Base-by-base conservation (phyloP, 1,139 yeast genomes). In the Candida sojae region DNA sequence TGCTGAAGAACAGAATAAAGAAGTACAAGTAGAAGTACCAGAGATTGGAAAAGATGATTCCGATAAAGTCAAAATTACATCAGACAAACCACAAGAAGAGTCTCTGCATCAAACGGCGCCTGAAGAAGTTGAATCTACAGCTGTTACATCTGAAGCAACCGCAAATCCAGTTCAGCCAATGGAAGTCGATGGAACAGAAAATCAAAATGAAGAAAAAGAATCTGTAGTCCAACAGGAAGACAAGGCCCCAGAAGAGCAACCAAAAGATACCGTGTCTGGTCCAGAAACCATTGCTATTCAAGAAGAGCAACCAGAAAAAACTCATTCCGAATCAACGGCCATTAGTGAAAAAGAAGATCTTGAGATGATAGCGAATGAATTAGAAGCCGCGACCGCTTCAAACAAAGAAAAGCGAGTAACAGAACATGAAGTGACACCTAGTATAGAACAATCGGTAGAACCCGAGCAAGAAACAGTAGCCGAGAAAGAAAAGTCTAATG, bases 331-430 rank as follows among this genome's bases (percentile, higher is more conserved):
- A 13, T 25, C 46, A 10, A 31, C 33, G 10, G 23, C 25, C 17
- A 29, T 48, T 5, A 54, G 55, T 32, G 64, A 59, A 42, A 49
- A 48, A 13, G 57, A 53, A 29, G 55, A 56, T 40, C 52, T 58
- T 23, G 55, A 51, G 41, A 51, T 57, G 58, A 59, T 60, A 31
- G 64, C 63, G 2, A 52, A 42, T 13, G 57, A 60, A 43, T 48
- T 59, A 5, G 60, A 55, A 42, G 51, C 46, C 9, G 63, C 63
- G 3, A 57, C 63, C 2, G 52, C 48, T 31, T 48, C 57, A 11
- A 52, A 52, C 12, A 53, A 53, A 34, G 53, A 51, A 10, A 48
- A 45, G 21, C n/a, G 39, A 30, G 44, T 37, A 12, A 39, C 42
- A 4, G 44, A 17, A 7, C 25, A 34, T 13, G 37, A 21, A 63